Evolutionary conservation across 1,139 yeast genomes (phyloP), one percentile per base, ranked within the genome.

Genomic region (Nematodospora anomalae): DNA sequence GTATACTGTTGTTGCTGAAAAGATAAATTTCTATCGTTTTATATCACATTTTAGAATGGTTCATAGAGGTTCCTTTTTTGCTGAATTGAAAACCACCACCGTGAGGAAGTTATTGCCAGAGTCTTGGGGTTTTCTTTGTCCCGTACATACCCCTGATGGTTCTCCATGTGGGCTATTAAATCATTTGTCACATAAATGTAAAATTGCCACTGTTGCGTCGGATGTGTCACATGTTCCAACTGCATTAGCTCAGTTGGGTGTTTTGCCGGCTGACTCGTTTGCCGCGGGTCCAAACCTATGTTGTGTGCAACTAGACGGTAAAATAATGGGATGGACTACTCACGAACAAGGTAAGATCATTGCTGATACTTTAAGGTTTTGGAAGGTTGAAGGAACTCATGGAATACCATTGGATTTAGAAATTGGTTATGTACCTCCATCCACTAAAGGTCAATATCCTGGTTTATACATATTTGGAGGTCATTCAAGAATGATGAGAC

Each of bases 91-190:
- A 61, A 92, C 98, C 26, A 94, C 98, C 18, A 85, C 98, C 1
- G 99, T 92, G 36, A 82, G 99, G 71, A 92, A 92, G 62, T 73
- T 92, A 55, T 74, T 92, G 42, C 99, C 99, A 0, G 99, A 92
- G 64, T 86, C 96, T 1, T 92, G 99, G 99, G 97, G 97, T 4
- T 94, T 92, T 74, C 67, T 94, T 52, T 94, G 99, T 69, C 98
- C 99, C 14, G 98, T 94, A 12, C 98, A 92, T 65, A 92, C 99
- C 11, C 99, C 99, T 3, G 99, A 92, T 84, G 99, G 99, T 54
- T 86, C 97, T 35, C 99, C 99, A 15, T 92, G 99, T 83, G 99
- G 99, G 67, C 73, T 92, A 60, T 74, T 92, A 53, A 94, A 94
- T 65, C 99, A 92, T 71, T 83, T 92, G 70, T 83, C 98, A 8